Evolutionary conservation across 1,284 basidiomycete genomes (phyloP).

Genomic region (Sutorius eximius): DNA sequence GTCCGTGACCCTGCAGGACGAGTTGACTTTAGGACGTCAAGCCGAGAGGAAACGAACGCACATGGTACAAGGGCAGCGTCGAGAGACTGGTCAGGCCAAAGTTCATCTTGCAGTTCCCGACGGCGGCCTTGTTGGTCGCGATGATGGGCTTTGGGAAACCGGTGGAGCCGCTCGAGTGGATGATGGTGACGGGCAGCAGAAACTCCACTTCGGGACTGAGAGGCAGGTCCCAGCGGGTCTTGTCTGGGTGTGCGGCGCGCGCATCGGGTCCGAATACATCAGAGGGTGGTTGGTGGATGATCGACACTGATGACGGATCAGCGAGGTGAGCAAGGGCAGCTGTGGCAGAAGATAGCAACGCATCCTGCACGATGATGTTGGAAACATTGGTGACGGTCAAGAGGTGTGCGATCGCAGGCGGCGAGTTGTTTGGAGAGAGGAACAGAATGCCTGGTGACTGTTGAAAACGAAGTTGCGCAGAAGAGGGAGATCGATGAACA

Average conservation of each 20-base stretch:
- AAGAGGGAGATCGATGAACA: conserved; percentile 17
- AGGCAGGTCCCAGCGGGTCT: conserved; percentile 36
- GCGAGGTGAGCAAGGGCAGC: conserved; percentile 17
- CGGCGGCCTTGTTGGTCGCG: conserved; percentile 40
- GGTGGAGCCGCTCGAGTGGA: conserved; percentile 63
- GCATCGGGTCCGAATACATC: conserved; percentile 16
- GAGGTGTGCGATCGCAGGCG: conserved; percentile 56
- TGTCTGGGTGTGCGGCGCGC: conserved; percentile 35
- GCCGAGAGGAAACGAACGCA: conserved; percentile 24
- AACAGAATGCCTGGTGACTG: conserved; percentile 36
- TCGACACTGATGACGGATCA: conserved; percentile 22
- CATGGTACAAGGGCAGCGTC: conserved; percentile 44
- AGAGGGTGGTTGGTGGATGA: conserved; percentile 26
- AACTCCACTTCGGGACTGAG: conserved; percentile 48
- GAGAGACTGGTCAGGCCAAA: conserved; percentile 47
- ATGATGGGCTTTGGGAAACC: conserved; percentile 48
- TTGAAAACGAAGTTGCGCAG: not conserved
- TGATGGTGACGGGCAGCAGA: conserved; percentile 47
- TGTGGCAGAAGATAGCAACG: conserved; percentile 12
- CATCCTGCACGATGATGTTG: conserved; percentile 39
- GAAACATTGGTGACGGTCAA: conserved; percentile 47
- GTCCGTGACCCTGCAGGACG: conserved; percentile 17
- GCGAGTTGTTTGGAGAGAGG: conserved; percentile 57
- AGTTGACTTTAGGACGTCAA: conserved; percentile 1
- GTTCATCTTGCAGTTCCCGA: conserved; percentile 41